Evolutionary conservation across 257 asterid species (phyloP), one percentile per base, ranked within the genome.

Genomic region (Salvia miltiorrhiza): DNA sequence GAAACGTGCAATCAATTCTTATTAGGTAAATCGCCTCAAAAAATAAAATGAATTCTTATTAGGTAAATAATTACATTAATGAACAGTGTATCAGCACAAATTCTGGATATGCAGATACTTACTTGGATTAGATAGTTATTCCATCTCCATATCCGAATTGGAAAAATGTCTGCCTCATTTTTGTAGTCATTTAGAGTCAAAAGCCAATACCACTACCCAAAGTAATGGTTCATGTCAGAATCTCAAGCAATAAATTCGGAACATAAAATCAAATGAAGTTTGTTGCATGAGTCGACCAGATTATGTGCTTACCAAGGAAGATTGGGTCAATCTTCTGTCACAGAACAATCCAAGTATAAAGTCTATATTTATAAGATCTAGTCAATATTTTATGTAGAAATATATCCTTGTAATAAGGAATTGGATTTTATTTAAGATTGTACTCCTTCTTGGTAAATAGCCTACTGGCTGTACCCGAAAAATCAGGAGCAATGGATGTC

Each of bases 111-210:
- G 60, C 44, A 49, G 53, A 55, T 63, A 78, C 93, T 81, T 64
- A 92, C 98, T 78, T 88, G 96, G 75, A 92, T 79, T 64, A 92
- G 71, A 88, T 78, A 75, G 50, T 90, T 92, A 45, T 87, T 90
- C 97, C 98, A 92, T 75, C 89, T 81, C 97, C 97, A 92, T 73
- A 77, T 83, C 80, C 96, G 86, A 72, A 78, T 35, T 61, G 86
- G 50, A 67, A 71, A 74, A 56, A 67, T 75, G 69, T 75, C 88
- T 37, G 41, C 74, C 2, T 48, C 52, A 37, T 57, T 55, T 62
- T 24, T 82, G 79, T 63, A 89, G 77, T 82, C 72, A 77, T 82
- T 84, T 82, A 80, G 71, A 56, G 83, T 79, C 90, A 88, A 65
- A 72, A 92, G 88, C 88, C 86, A 75, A 84, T 86, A 90, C 98